Conservation (phyloP, 2,329 filamentous ascomycete genomes). For the Geoglossum cookeanum region DNA sequence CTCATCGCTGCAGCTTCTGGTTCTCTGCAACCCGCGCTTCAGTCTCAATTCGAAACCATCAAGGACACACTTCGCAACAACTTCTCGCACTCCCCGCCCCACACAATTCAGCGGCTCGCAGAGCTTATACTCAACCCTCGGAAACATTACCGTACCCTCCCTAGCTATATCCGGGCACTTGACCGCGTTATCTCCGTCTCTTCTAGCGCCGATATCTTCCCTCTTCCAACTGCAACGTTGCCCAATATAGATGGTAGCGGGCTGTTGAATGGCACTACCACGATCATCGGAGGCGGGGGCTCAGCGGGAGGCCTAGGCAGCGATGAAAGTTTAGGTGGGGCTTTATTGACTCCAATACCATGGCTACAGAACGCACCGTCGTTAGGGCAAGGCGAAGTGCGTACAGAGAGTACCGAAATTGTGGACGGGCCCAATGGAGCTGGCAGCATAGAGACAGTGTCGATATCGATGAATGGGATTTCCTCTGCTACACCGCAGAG, state of each 20-base stretch:
- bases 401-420: constrained; percentile 58
- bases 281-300: constrained; percentile 18
- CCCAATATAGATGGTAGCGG: constrained; percentile 31
- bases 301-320: constrained; percentile 37
- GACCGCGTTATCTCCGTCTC: constrained; percentile 84
- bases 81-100: constrained; percentile 62
- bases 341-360: constrained; percentile 79
- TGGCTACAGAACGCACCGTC: constrained; percentile 38
- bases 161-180: constrained; percentile 74
- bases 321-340: constrained; percentile 78
- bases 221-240: constrained; percentile 48
- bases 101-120: constrained; percentile 80
- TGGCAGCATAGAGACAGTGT: constrained; percentile 64
- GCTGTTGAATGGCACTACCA: constrained; percentile 38
- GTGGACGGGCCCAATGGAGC: constrained; percentile 69
- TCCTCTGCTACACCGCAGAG: neutral
- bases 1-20: constrained; percentile 17
- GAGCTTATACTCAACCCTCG: constrained; percentile 66
- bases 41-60: constrained; percentile 7
- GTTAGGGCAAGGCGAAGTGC: constrained; percentile 12
- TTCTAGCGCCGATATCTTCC: constrained; percentile 61
- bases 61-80: neutral
- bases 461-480: constrained; percentile 53
- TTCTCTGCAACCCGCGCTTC: constrained; percentile 23
- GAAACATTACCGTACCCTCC: constrained; percentile 61